These are phyloP conservation scores for Takashimella koratensis DNA, from an alignment of 1,284 basidiomycete genomes.

Conservation along the genomic window DNA sequence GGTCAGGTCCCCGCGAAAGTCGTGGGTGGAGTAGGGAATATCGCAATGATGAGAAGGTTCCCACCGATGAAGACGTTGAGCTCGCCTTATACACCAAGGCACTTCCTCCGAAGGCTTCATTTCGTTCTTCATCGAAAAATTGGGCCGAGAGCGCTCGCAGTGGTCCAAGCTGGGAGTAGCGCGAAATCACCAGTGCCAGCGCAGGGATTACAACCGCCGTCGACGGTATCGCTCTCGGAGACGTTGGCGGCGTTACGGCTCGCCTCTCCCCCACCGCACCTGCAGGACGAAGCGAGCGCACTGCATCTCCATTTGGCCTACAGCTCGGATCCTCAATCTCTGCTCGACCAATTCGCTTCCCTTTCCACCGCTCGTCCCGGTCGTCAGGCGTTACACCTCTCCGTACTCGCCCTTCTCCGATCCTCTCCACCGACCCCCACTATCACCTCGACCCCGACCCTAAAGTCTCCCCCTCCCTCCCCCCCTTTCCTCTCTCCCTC, in stretches of 20 bases:
- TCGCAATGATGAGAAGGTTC: neutral
- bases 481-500: no score
- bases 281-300: neutral
- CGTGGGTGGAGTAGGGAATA: neutral
- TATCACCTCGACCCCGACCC: no score
- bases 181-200: neutral
- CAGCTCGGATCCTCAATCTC: neutral
- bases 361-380: neutral
- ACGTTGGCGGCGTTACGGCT: neutral
- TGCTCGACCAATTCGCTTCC: neutral
- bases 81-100: neutral
- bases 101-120: neutral
- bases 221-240: neutral
- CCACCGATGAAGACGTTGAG: neutral
- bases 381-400: slow-evolving; percentile 20
- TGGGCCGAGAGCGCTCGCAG: neutral
- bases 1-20: neutral
- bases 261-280: no score
- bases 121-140: neutral
- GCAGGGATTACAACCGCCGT: neutral
- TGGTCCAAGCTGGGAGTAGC: no score
- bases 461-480: no score
- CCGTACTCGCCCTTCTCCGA: slow-evolving; percentile 11
- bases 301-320: slow-evolving; percentile 6
- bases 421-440: neutral